phyloP scores from a whole-genome alignment of 495 filamentous ascomycete genomes.

The Tuber calosporum region DNA sequence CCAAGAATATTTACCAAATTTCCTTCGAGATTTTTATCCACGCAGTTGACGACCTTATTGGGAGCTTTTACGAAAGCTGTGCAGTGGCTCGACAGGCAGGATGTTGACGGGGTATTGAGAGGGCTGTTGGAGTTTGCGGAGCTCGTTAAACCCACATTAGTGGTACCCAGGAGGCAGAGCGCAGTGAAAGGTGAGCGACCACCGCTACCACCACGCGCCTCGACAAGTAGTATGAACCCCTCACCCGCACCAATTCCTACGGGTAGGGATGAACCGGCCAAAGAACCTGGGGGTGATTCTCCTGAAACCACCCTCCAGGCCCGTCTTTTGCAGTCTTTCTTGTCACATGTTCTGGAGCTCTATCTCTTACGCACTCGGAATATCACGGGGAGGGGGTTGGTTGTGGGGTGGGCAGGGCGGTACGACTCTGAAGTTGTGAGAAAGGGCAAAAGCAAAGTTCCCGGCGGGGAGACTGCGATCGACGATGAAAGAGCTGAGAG shows the following conservation, averaged over 20 bases:
- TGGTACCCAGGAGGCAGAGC: slow-evolving; percentile 22
- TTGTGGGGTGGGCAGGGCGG: slow-evolving; percentile 68
- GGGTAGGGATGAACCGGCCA: slow-evolving; percentile 16
- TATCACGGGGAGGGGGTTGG: slow-evolving; percentile 54
- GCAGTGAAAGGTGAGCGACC: slow-evolving; percentile 25
- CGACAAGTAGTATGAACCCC: slow-evolving; percentile 12
- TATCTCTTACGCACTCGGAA: slow-evolving; percentile 53
- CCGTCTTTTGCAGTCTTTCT: slow-evolving; percentile 73
- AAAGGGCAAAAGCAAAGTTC: slow-evolving; percentile 37
- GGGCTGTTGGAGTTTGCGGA: slow-evolving; percentile 35
- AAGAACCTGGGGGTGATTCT: slow-evolving; percentile 53
- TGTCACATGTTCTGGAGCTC: slow-evolving; percentile 75
- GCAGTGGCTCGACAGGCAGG: slow-evolving; percentile 32
- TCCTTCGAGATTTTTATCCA: slow-evolving; percentile 87
- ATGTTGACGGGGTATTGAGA: slow-evolving; percentile 28
- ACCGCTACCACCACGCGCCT: slow-evolving; percentile 37
- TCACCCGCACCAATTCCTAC: slow-evolving; percentile 21
- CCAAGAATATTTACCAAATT: slow-evolving; percentile 80
- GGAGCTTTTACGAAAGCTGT: slow-evolving; percentile 39
- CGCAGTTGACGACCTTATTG: slow-evolving; percentile 56
- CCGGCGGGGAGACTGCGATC: slow-evolving; percentile 36
- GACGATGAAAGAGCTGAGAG: slow-evolving; percentile 38
- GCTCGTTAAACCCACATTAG: slow-evolving; percentile 30
- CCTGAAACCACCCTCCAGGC: slow-evolving; percentile 53
- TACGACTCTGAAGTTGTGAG: slow-evolving; percentile 39